Base-by-base conservation (phyloP, 805 yeast species). In the Metschnikowia arizonensis region DNA sequence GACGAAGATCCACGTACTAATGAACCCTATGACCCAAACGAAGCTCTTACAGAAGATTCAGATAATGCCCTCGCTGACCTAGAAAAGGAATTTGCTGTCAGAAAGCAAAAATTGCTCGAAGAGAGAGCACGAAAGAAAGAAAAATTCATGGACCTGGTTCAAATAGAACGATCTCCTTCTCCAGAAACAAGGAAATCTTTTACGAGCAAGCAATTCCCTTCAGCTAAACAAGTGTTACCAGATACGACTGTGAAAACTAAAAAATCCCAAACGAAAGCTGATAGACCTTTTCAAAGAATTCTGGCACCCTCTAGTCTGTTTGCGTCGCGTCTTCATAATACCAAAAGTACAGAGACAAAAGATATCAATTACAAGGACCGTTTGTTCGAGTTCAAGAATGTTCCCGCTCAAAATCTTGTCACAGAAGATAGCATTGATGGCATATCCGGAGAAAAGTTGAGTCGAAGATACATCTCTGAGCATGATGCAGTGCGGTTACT, bases 1-100 rank as follows among this genome's bases (percentile, higher is more conserved):
- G 44, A 41, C 23, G 56, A 55, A n/a, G 74, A 68, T 43, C 72
- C 72, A 12, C 50, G 73, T 44, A 63, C 65, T 28, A 53, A 49
- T 6, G 17, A 23, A 24, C 50, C 46, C 7, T 30, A 34, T 5
- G 54, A 57, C 23, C 52, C 58, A 1, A 62, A 63, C 7, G 69
- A 66, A 31, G 55, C 58, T 11, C 58, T 68, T 14, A 71, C 74
- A 1, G 71, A 61, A 29, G 68, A 62, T 32, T 67, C 72, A 2
- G 64, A 60, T 12, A 74, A 71, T 39, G 74, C 66, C 26, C 47
- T 67, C 14, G 59, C 62, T 0, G 69, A 70, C 45, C 48, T 71
- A 17, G 60, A 64, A 42, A 71, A 71, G 48, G 74, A 70, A 46
- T 69, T 47, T 33, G 60, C 55, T 15, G 60, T 50, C 59, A 62